Evolutionary conservation across 441 rosid genomes (phyloP).

Genomic region (Adansonia madagascariensis): DNA sequence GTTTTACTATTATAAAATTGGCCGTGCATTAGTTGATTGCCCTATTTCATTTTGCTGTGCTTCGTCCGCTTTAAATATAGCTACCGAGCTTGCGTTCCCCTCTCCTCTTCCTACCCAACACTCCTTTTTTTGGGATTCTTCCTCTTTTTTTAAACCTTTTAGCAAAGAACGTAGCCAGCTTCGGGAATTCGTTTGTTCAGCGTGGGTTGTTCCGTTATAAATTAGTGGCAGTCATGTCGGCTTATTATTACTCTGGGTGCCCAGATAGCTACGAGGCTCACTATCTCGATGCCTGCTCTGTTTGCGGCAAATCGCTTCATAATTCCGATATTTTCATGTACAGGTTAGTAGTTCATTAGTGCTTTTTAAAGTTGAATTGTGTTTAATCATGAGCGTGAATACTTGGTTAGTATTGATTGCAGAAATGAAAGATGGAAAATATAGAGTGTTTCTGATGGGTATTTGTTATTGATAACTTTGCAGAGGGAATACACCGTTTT

Average conservation of each 20-base stretch:
- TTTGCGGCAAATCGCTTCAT: conserved; percentile 66
- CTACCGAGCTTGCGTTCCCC: neutral
- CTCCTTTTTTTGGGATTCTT: neutral
- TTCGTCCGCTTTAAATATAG: conserved; percentile 30
- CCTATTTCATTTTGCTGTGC: conserved; percentile 9
- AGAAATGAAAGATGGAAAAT: too few species aligned
- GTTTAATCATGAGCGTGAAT: neutral
- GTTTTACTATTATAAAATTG: neutral
- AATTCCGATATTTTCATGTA: conserved; percentile 89
- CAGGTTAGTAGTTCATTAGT: conserved; percentile 47
- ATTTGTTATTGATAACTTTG: neutral
- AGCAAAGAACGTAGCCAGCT: neutral
- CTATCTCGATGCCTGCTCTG: conserved; percentile 73
- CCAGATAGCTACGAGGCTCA: conserved; percentile 49
- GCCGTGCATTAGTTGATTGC: conserved; percentile 30
- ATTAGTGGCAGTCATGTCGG: conserved; percentile 33
- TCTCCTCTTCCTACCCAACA: neutral
- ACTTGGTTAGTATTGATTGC: neutral
- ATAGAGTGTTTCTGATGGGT: conserved; percentile 16
- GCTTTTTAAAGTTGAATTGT: neutral
- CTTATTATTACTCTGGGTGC: conserved; percentile 41
- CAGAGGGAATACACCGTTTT: conserved; percentile 91
- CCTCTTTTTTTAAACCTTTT: neutral
- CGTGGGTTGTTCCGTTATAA: neutral
- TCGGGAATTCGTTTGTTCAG: neutral